Evolutionary conservation across 768 basidiomycete genomes (phyloP).

Genomic region (Pleurotus cornucopiae): DNA sequence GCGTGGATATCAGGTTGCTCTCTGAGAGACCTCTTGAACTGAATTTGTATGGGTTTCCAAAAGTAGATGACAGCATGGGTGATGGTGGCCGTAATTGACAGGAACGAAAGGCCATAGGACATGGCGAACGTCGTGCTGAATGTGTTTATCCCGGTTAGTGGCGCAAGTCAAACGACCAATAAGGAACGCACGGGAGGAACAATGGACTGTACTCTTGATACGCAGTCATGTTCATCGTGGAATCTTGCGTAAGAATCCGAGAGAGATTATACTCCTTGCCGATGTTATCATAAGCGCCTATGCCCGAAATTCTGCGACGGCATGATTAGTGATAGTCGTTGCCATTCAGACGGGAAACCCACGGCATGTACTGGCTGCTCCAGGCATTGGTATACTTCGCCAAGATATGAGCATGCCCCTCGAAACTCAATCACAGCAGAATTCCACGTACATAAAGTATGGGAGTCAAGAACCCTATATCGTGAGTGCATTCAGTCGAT

Average conservation of each 20-base stretch:
- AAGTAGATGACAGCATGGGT: conserved; percentile 52
- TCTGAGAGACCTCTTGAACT: conserved; percentile 44
- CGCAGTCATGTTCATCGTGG: conserved; percentile 35
- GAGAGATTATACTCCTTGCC: conserved; percentile 40
- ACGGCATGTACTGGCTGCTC: conserved; percentile 58
- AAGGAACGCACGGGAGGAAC: conserved; percentile 36
- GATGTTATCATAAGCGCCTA: conserved; percentile 56
- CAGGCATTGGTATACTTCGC: conserved; percentile 49
- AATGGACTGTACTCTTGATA: conserved; percentile 46
- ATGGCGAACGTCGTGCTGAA: conserved; percentile 49
- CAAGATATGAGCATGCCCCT: conserved; percentile 12
- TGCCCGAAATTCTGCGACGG: conserved; percentile 37
- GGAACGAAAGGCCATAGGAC: conserved; percentile 56
- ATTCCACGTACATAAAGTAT: conserved; percentile 35
- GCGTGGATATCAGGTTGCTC: conserved; percentile 61
- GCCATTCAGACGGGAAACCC: conserved; percentile 16
- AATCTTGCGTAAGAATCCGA: conserved; percentile 34
- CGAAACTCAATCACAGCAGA: neutral
- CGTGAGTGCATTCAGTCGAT: conserved; percentile 6
- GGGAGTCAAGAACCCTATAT: conserved; percentile 45
- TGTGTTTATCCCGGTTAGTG: neutral
- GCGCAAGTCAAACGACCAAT: neutral
- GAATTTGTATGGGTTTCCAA: conserved; percentile 51
- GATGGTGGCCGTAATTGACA: conserved; percentile 59
- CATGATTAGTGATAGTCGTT: conserved; percentile 6